Evolutionary conservation across 2,329 filamentous ascomycete genomes (phyloP), one percentile per base, ranked within the genome.

Genomic region (Leptographium radiaticola): DNA sequence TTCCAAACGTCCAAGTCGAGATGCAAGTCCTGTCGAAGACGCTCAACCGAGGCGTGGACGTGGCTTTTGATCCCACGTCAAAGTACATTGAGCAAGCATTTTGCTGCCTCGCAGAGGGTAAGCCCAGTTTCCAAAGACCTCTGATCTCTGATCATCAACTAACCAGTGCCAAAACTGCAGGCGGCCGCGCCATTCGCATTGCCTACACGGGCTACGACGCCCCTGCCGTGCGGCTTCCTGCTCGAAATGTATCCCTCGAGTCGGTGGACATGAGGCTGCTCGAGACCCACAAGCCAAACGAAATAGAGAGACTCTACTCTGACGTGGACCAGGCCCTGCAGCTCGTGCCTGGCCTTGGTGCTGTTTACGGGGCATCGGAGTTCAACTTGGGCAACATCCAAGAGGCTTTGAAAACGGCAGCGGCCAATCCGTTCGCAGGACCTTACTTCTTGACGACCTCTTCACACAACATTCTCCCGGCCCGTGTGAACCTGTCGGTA

Each of bases 41-140:
- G 1, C 56, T 55, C 15, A 55, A 59, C 1, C 52, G 55, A 3
- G 68, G 68, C 12, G 67, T 75, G 2, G 70, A 77, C 46, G 55
- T 75, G 4, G 63, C 76, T 2, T 74, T 75, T 51, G 74, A 75
- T 57, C 66, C 74, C 0, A 71, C 73, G 0, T 67, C 68, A 49
- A 60, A 65, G 10, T 59, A 67, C 39, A 51, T 66, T 5, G 63
- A 67, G 3, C 54, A 61, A 4, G 67, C 52, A 1, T 54, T 58
- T 11, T 31, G 12, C 1, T 72, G 68, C 44, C 64, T 72, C 30
- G 54, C 58, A 36, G 60, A 61, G 9, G 53, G 59, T 59, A 44
- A 49, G 58, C 50, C 13, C 13, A 13, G 2, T 5, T 36, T 43
- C 2, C 16, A 20, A 31, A 46, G 15, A 20, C 13, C 31, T 46